Evolutionary conservation across 2,329 filamentous ascomycete genomes (phyloP), one percentile per base, ranked within the genome.

Genomic region (Colletotrichum sp.): DNA sequence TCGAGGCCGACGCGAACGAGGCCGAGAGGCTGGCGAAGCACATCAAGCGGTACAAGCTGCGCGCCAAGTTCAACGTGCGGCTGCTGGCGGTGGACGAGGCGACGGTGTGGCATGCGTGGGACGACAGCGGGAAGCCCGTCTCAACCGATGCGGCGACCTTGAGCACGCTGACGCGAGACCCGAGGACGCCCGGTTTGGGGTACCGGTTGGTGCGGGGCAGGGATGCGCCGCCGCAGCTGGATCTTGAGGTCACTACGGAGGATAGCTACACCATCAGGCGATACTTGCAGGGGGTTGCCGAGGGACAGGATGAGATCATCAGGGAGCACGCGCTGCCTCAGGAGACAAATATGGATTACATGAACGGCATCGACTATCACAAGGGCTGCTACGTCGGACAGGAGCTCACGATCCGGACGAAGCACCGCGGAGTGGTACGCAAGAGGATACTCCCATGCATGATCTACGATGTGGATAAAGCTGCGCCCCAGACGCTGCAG

Each of bases 311-410:
- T 18, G 97, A 99, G 87, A 93, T 99, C 24, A 83, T 91, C 8
- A 86, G 89, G 74, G 94, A 94, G 78, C 87, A 90, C 21, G 93
- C 95, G 1, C 88, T 99, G 71, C 96, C 97, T 2, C 93, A 96
- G 84, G 96, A 99, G 85, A 93, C 90, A 82, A 98, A 98, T 83
- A 90, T 99, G 83, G 97, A 99, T 84, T 86, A 95, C 75, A 95
- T 95, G 90, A 90, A 91, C 64, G 97, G 92, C 30, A 93, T 99
- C 79, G 95, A 98, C 85, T 99, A 97, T 87, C 92, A 92, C 82
- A 99, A 99, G 87, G 97, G 97, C 9, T 99, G 97, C 86, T 99
- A 99, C 84, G 92, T 99, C 9, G 97, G 97, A 0, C 97, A 99
- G 85, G 97, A 99, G 84, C 90, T 99, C 78, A 99, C 97, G 2